These are phyloP conservation scores for Dactylellina cionopaga DNA, from an alignment of 2,329 filamentous ascomycete genomes.

Conservation along the genomic window DNA sequence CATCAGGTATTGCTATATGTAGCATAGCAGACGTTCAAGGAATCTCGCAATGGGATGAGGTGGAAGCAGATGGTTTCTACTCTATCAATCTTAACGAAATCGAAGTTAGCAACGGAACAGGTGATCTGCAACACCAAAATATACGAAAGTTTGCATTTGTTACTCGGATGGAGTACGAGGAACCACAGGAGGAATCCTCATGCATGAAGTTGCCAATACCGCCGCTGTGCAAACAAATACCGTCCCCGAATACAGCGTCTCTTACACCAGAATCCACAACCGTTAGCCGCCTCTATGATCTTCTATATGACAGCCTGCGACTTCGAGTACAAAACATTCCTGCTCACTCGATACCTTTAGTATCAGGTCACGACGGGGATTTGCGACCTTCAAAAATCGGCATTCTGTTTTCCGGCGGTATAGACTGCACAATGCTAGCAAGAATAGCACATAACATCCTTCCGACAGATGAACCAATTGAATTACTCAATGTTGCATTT, in stretches of 20 bases:
- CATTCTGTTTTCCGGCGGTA: slow-evolving; percentile 89
- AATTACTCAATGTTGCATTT: slow-evolving; percentile 95
- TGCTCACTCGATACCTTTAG: slow-evolving; percentile 52
- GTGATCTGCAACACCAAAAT: not conserved
- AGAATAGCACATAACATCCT: slow-evolving; percentile 81
- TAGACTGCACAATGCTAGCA: slow-evolving; percentile 91
- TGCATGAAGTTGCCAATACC: slow-evolving; percentile 49
- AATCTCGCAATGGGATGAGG: slow-evolving; percentile 81
- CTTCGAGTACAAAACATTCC: slow-evolving; percentile 75
- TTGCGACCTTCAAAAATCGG: slow-evolving; percentile 68
- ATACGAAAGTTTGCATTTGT: slow-evolving; percentile 18
- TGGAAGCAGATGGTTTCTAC: slow-evolving; percentile 85
- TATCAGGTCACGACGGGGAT: slow-evolving; percentile 57
- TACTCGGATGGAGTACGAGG: slow-evolving; percentile 29
- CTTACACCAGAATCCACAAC: slow-evolving; percentile 64
- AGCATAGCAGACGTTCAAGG: slow-evolving; percentile 61
- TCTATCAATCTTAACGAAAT: slow-evolving; percentile 67
- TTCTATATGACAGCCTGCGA: slow-evolving; percentile 71
- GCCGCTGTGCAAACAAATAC: slow-evolving; percentile 31
- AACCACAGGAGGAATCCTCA: slow-evolving; percentile 9
- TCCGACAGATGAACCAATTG: slow-evolving; percentile 74
- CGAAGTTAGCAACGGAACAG: not conserved
- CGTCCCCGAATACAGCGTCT: slow-evolving; percentile 4
- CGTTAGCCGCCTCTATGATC: slow-evolving; percentile 67
- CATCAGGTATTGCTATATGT: slow-evolving; percentile 52